Base-by-base conservation (phyloP, 2,329 filamentous ascomycete species). In the Claviceps spartinae region DNA sequence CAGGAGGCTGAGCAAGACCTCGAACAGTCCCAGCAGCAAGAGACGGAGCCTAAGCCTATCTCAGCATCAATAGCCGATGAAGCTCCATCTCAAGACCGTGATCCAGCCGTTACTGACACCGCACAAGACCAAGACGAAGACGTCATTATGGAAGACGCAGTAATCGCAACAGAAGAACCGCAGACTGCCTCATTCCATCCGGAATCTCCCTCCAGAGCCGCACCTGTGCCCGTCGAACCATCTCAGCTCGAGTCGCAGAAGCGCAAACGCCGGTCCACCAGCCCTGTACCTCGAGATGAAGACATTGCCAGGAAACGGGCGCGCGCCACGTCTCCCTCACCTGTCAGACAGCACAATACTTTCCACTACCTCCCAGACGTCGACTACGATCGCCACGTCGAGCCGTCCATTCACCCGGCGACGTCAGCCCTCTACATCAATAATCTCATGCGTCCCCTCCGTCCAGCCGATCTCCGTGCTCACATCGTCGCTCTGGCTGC, bases 381-480 rank as follows among this genome's bases (percentile, higher is more conserved):
- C 57, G 68, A 68, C 30, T 58, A 60, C 48, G 65, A 68, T 46
- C 56, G 60, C 20, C 64, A 68, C 41, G 66, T 74, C 30, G 67
- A 67, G 24, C 81, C 83, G 6, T 76, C 86, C 0, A 68, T 83
- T 38, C 86, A 93, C 65, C 77, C 80, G 22, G 82, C 85, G 5
- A 91, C 89, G 3, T 69, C 80, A 36, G 84, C 87, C 16, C 72
- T 97, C 47, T 97, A 96, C 69, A 93, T 97, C 59, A 83, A 84
- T 65, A 85, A 95, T 61, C 80, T 97, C 51, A 90, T 94, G 81
- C 83, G 91, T 47, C 90, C 93, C 9, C 73, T 97, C 22, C 85
- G 88, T 54, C 77, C 81, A 0, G 70, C 73, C 26, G 72, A 74
- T 18, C 77, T 97, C 1, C 80, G 79, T 59, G 74, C 77, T 1